Evolutionary conservation across 2,329 filamentous ascomycete species (phyloP), one percentile per base, ranked within the genome.

Genomic region (Microcyclospora pomicola): DNA sequence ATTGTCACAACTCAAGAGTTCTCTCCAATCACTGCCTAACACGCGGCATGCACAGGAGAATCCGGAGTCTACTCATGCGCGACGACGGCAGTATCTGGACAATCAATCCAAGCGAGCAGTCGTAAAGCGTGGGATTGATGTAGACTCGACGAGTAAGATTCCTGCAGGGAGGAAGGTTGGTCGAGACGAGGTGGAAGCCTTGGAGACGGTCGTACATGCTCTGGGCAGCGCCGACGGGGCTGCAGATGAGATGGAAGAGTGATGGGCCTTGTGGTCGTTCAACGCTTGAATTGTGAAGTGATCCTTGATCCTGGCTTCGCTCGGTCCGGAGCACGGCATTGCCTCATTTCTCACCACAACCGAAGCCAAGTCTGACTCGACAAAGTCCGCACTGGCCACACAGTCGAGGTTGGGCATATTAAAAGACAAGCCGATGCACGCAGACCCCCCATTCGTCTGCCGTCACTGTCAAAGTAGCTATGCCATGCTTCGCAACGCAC

Each of bases 11-110:
- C 64, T 94, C 19, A 53, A 50, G 35, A 38, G 49, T 24, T 45
- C 53, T 13, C 42, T 55, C 39, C 44, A 51, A 34, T 45, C 43
- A 19, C 43, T 51, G 16, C 45, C 52, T 9, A 44, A 67, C 44
- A 43, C 53, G 31, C 44, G 49, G 45, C 46, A 55, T 36, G 41
- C 49, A n/a, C 50, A 51, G 2, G 50, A 53, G 6, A 53, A 59
- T 9, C 56, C 59, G 5, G 52, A 57, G n/a, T 60, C 66, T 37
- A 67, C 69, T 64, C 71, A 77, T 30, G 72, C 77, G 37, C 77
- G 91, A 56, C 69, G 88, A 42, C 69, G 80, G 40, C 73, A 81
- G 47, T 96, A 96, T 56, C 77, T 96, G 35, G 87, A 95, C 61
- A 72, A 72, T 38, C 78, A 86, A 52, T 82, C 83, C 36, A 68